Percentiles rank a stretch among this genome's conserved stretches.
phyloP scores from a whole-genome alignment of 2,329 filamentous ascomycete genomes.

The Trichoderma sp. region DNA sequence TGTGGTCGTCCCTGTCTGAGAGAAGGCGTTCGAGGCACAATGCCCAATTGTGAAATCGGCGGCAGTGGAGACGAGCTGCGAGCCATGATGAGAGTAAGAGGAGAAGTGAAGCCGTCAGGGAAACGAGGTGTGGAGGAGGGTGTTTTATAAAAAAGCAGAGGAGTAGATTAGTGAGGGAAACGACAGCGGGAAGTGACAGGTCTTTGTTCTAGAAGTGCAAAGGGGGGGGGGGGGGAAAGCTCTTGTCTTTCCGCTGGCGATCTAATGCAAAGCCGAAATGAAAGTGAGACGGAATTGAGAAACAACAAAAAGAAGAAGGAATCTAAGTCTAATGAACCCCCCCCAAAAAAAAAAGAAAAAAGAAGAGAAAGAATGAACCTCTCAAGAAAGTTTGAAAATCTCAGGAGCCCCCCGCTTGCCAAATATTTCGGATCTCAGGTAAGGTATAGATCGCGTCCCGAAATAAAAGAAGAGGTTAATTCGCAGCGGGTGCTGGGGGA shows the following conservation, averaged over 20 bases:
- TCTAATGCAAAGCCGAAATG: constrained; percentile 25
- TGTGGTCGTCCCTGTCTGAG: constrained; percentile 31
- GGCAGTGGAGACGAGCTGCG: constrained; percentile 37
- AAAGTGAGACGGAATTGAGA: constrained; percentile 23
- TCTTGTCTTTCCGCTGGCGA: background rate
- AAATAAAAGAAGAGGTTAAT: background rate
- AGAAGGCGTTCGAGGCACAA: constrained; percentile 35
- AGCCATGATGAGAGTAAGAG: constrained; percentile 33
- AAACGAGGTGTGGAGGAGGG: constrained; percentile 3
- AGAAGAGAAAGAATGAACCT: background rate
- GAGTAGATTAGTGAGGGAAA: constrained; percentile 7
- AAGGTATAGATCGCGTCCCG: background rate
- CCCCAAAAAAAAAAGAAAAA: background rate
- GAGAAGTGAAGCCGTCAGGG: constrained; percentile 6
- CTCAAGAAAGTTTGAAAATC: background rate
- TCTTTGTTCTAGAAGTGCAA: constrained; percentile 8
- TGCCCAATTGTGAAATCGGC: constrained; percentile 36
- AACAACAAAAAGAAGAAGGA: background rate
- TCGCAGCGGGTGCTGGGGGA: constrained; percentile 24
- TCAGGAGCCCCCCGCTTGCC: constrained; percentile 10
- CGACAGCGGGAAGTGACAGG: constrained; percentile 10
- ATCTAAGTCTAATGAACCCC: background rate
- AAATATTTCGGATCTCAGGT: background rate
- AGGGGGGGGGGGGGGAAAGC: background rate
- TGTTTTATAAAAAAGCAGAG: background rate